Evolutionary conservation across 2,329 filamentous ascomycete species (phyloP).

Genomic region (Chaetomium globosum): DNA sequence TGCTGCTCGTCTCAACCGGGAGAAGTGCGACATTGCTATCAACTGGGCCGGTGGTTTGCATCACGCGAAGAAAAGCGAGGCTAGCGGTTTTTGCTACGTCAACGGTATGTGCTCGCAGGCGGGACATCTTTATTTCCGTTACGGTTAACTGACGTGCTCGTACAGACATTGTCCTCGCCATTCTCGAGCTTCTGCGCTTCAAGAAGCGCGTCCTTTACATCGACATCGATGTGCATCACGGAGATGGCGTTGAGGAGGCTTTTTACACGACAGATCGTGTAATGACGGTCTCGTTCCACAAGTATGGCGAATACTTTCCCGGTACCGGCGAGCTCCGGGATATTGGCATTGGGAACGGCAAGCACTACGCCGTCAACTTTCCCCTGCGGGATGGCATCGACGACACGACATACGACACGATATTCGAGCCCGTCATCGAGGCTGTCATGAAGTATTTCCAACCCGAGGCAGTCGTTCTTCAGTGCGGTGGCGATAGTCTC

Average conservation of each 20-base stretch:
- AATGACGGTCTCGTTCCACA: constrained; percentile 92
- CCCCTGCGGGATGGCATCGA: constrained; percentile 90
- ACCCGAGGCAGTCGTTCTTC: constrained; percentile 88
- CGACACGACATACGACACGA: constrained; percentile 82
- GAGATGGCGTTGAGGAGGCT: constrained; percentile 82
- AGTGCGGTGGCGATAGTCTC: constrained; percentile 93
- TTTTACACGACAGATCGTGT: constrained; percentile 84
- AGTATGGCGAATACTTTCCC: constrained; percentile 95
- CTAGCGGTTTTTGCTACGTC: constrained; percentile 96
- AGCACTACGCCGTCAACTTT: constrained; percentile 89
- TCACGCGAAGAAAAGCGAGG: constrained; percentile 95
- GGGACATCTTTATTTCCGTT: background rate
- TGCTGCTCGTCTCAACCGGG: constrained; percentile 82
- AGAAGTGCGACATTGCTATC: constrained; percentile 94
- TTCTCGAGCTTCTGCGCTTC: constrained; percentile 85
- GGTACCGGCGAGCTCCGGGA: constrained; percentile 86
- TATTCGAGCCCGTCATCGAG: constrained; percentile 88
- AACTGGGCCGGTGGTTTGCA: constrained; percentile 98
- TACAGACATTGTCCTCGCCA: constrained; percentile 90
- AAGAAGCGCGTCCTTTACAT: constrained; percentile 97
- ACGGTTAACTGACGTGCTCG: constrained; percentile 1
- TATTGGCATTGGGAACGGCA: constrained; percentile 83
- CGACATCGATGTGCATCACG: constrained; percentile 86
- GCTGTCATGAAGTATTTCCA: constrained; percentile 85
- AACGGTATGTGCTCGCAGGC: constrained; percentile 71